Evolutionary conservation across 2,329 filamentous ascomycete genomes (phyloP), one percentile per base, ranked within the genome.

Genomic region (Phialemoniopsis sp.): DNA sequence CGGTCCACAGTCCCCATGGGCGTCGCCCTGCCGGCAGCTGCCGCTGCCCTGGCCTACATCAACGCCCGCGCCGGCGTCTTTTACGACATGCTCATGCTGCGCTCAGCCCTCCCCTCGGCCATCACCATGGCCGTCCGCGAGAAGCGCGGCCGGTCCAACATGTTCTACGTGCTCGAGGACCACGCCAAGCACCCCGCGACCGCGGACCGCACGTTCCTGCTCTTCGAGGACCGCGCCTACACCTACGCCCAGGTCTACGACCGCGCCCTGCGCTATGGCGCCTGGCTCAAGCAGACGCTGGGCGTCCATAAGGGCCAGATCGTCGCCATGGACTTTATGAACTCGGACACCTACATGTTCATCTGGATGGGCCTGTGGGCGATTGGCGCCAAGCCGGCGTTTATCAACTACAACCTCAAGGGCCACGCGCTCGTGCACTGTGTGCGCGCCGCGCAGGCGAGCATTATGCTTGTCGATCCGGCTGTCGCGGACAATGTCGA

Each of bases 331-430:
- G 76, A 93, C 58, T 86, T 87, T 49, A 82, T 85, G 62, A 95
- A 95, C 57, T 87, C 80, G 31, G 80, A 88, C n/a, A 73, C 75
- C 4, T 91, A 89, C 53, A 54, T 91, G 19, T 87, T 90, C 56
- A 46, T 94, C 8, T 78, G 82, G 72, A 68, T 90, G 39, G 89
- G 83, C 0, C 63, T 95, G 26, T 95, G 88, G 88, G 80, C 82
- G 21, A 80, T 95, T 42, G 89, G 89, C 10, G 89, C 86, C 0
- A 81, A 81, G 40, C 88, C 89, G 1, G 89, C 89, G 0, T 88
- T 93, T 51, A 85, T 95, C 64, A 95, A 95, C 62, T 91, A 90
- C 63, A 93, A 93, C 56, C 66, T 95, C 36, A 73, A 76, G 0
- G 83, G 81, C 12, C 78, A 83, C 19, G 73, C 87, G 1, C 67